Conservation (phyloP, 441 rosid genomes). For the Erodium texanum region DNA sequence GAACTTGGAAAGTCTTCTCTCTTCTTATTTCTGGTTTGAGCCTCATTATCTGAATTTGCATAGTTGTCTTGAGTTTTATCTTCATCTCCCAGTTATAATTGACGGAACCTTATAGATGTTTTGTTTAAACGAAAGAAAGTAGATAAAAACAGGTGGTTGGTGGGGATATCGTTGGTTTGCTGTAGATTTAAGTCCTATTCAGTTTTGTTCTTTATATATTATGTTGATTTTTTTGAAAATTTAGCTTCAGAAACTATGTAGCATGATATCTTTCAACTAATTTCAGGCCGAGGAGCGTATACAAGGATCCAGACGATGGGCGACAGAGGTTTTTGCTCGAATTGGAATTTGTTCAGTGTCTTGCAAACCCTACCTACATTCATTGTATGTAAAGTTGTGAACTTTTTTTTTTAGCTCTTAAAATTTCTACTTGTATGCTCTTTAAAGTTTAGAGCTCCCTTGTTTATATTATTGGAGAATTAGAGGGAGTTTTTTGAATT, state of each 20-base stretch:
- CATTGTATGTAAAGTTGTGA: slow-evolving; percentile 45
- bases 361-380: slow-evolving; percentile 94
- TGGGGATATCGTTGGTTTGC: neutral
- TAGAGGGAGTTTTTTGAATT: neutral
- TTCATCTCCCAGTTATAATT: too few species aligned
- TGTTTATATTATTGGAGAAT: neutral
- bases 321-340: slow-evolving; percentile 79
- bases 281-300: slow-evolving; percentile 55
- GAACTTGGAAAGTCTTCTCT: too few species aligned
- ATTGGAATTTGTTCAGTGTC: slow-evolving; percentile 88
- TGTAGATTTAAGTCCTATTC: neutral
- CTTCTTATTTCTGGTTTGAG: too few species aligned
- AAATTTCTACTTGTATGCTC: too few species aligned
- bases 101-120: too few species aligned
- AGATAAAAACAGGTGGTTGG: neutral
- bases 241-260: too few species aligned
- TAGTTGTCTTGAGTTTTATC: too few species aligned
- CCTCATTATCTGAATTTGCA: too few species aligned
- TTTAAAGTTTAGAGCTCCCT: neutral
- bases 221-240: neutral
- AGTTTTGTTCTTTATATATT: too few species aligned
- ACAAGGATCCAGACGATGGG: slow-evolving; percentile 89
- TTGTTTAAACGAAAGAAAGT: too few species aligned
- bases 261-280: neutral
- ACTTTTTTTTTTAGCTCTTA: neutral